These are phyloP conservation scores for Juncus effusus DNA, from an alignment of 176 grass and related monocot species.

Conservation along the genomic window DNA sequence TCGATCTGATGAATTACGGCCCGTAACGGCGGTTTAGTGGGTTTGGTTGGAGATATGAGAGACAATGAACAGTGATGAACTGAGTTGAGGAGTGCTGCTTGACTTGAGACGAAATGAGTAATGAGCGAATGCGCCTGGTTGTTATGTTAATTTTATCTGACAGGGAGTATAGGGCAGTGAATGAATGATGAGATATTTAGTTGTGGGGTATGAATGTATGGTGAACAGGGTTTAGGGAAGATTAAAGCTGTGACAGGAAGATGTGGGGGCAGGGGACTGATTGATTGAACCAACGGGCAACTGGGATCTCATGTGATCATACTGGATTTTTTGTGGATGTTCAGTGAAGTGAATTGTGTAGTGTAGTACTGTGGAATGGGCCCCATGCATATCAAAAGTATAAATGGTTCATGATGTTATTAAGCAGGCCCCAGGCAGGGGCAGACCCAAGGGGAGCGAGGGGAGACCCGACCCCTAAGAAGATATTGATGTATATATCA, in stretches of 20 bases:
- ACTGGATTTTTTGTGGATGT: no score
- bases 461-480: no score
- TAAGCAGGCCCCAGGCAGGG: no score
- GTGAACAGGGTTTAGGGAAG: neutral
- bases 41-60: slow-evolving; percentile 4
- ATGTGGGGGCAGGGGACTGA: neutral
- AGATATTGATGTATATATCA: no score
- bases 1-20: slow-evolving; percentile 19
- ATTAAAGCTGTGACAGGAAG: neutral
- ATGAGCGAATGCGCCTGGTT: slow-evolving; percentile 7
- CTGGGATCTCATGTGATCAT: neutral
- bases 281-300: neutral
- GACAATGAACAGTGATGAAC: slow-evolving; percentile 20
- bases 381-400: neutral
- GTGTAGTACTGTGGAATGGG: neutral
- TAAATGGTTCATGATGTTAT: no score
- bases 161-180: neutral
- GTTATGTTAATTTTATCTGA: neutral
- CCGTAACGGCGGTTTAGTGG: neutral
- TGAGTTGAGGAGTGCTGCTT: neutral
- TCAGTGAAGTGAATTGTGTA: no score
- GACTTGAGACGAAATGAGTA: neutral
- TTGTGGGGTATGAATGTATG: neutral
- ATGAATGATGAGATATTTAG: neutral
- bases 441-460: no score